Evolutionary conservation across 768 basidiomycete genomes (phyloP).

Genomic region (Pluteus cervinus): DNA sequence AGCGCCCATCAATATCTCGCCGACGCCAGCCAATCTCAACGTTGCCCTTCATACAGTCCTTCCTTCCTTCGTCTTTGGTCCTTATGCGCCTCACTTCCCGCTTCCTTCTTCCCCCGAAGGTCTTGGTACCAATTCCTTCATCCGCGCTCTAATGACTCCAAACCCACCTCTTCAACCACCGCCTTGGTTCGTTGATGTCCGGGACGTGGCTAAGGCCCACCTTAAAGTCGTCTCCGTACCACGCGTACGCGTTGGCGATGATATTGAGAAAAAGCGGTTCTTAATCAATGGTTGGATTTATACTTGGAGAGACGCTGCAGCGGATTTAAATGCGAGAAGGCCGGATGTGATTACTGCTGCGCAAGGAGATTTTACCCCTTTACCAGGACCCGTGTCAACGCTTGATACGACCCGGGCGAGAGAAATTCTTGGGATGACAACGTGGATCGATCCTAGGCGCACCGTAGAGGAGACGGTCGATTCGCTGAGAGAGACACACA

Average conservation of each 20-base stretch:
- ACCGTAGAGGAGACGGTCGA: too few relatives aligned
- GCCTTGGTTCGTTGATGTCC: conserved; percentile 27
- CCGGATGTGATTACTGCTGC: conserved; percentile 14
- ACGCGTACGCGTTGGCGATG: conserved; percentile 11
- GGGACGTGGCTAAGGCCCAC: conserved; percentile 29
- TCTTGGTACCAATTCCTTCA: conserved; percentile 25
- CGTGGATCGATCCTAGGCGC: too few relatives aligned
- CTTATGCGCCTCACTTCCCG: conserved; percentile 25
- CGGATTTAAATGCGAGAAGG: conserved; percentile 16
- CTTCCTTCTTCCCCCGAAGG: conserved; percentile 14
- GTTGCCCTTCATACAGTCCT: conserved; percentile 20
- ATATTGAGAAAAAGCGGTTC: conserved; percentile 23
- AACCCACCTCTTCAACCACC: conserved; percentile 15
- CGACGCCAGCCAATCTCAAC: neutral
- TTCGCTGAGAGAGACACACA: too few relatives aligned
- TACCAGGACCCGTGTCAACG: conserved; percentile 7
- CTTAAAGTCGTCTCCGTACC: conserved; percentile 24
- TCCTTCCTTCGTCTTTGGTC: conserved; percentile 32
- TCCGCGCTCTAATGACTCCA: conserved; percentile 22
- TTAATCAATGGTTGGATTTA: conserved; percentile 19
- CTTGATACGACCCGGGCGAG: conserved; percentile 12
- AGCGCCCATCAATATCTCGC: conserved; percentile 10
- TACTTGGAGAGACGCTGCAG: conserved; percentile 24
- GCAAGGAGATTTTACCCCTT: conserved; percentile 5
- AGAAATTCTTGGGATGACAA: too few relatives aligned